phyloP scores from a whole-genome alignment of 768 basidiomycete genomes.

The Terana coerulea region DNA sequence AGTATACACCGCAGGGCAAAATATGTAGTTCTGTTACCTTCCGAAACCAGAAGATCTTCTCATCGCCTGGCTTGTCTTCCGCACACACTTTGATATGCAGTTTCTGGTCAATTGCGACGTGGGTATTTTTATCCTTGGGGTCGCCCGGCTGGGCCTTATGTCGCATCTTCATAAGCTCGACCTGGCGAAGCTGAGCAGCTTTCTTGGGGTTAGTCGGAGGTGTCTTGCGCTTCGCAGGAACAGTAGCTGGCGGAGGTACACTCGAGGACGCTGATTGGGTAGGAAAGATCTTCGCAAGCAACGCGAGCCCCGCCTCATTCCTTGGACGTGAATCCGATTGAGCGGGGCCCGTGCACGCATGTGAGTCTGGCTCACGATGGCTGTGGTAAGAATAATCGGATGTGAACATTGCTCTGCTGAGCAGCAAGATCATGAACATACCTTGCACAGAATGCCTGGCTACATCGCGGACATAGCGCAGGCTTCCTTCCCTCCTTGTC shows the following conservation, averaged over 20 bases:
- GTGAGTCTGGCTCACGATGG: slow-evolving; percentile 64
- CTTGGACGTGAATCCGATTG: slow-evolving; percentile 26
- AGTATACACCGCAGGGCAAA: not conserved
- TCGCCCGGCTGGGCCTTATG: slow-evolving; percentile 65
- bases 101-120: slow-evolving; percentile 50
- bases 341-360: slow-evolving; percentile 41
- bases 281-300: slow-evolving; percentile 53
- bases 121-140: slow-evolving; percentile 47
- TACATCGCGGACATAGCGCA: slow-evolving; percentile 49
- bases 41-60: slow-evolving; percentile 62
- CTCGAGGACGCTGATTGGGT: slow-evolving; percentile 12
- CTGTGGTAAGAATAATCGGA: slow-evolving; percentile 31
- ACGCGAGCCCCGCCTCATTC: slow-evolving; percentile 46
- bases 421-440: slow-evolving; percentile 29
- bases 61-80: slow-evolving; percentile 28
- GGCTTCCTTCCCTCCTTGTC: slow-evolving; percentile 24
- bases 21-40: slow-evolving; percentile 57
- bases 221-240: slow-evolving; percentile 11
- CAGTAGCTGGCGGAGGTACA: slow-evolving; percentile 9
- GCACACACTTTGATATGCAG: slow-evolving; percentile 49
- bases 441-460: slow-evolving; percentile 60
- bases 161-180: slow-evolving; percentile 73
- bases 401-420: not conserved
- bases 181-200: slow-evolving; percentile 47
- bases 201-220: slow-evolving; percentile 45